Evolutionary conservation across 768 basidiomycete species (phyloP), one percentile per base, ranked within the genome.

Genomic region (Pleurotus giganteus): DNA sequence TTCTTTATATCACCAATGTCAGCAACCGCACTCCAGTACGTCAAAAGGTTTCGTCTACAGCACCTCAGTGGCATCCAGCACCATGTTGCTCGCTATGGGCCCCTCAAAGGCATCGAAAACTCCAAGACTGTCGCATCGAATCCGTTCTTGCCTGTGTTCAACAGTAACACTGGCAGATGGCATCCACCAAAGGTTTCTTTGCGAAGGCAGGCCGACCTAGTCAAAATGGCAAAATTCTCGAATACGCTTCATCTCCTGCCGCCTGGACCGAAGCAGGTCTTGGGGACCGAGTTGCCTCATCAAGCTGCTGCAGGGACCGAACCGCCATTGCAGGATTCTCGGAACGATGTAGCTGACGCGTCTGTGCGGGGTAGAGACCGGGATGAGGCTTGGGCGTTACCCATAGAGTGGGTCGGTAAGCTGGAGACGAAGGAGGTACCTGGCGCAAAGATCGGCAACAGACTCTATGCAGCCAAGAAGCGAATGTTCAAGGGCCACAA

Each of bases 401-500:
- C 66, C 4, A 63, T 79, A 2, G 63, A 65, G 4, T 81, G 80
- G 71, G 74, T 73, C 17, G 82, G 83, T 58, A 69, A 69, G 28
- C 58, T 64, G 19, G 66, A 70, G 61, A 67, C 70, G 53, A 77
- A 74, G 65, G 66, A 64, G 36, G 71, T 73, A 27, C 65, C 72
- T 54, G 81, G 86, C 54, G 71, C 79, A 47, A 75, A 85, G 56
- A 63, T 76, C 62, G 86, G 87, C 31, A 52, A 37, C 24, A 77
- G 81, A 53, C 69, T 92, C 60, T 94, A 93, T 60, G 82, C 85
- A 8, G 84, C 77, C 55, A 88, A 81, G 80, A 88, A 84, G 77
- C 75, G 80, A 58, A 93, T 93, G 91, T 93, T 94, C 83, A 94
- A 93, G 77, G 91, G 91, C n/a, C 91, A 93, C 76, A 88, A 81